These are phyloP conservation scores for Medicago arabica DNA, from an alignment of 306 rosid genomes.

Conservation along the genomic window DNA sequence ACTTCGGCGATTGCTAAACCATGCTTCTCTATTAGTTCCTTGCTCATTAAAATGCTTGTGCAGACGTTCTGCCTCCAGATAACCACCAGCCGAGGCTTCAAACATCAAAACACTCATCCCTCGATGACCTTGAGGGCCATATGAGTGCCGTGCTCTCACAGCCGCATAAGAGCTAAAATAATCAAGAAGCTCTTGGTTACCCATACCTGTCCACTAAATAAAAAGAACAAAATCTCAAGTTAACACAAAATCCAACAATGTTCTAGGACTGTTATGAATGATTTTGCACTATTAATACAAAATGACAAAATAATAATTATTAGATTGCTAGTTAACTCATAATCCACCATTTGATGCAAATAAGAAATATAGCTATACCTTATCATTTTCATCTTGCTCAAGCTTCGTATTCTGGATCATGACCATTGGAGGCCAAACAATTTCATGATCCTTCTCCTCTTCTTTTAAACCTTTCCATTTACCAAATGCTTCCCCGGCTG, in stretches of 20 bases:
- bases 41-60: slow-evolving; percentile 73
- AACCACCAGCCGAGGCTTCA: slow-evolving; percentile 84
- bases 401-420: slow-evolving; percentile 73
- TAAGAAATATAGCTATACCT: slow-evolving; percentile 51
- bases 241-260: slow-evolving; percentile 19
- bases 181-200: slow-evolving; percentile 81
- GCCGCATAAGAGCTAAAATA: slow-evolving; percentile 66
- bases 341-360: slow-evolving; percentile 14
- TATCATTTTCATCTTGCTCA: slow-evolving; percentile 74
- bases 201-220: slow-evolving; percentile 77
- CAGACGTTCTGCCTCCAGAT: slow-evolving; percentile 81
- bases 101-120: slow-evolving; percentile 85
- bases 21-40: slow-evolving; percentile 70
- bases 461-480: slow-evolving; percentile 79
- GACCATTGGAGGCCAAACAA: slow-evolving; percentile 94
- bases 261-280: slow-evolving; percentile 2
- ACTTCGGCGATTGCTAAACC: slow-evolving; percentile 53
- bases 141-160: slow-evolving; percentile 70
- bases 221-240: slow-evolving; percentile 36
- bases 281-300: slow-evolving; percentile 12
- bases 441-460: slow-evolving; percentile 75
- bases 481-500: slow-evolving; percentile 79
- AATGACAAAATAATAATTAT: background rate
- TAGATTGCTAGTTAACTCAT: background rate
- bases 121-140: slow-evolving; percentile 93